phyloP scores from a whole-genome alignment of 2,329 filamentous ascomycete species.

The Alternaria sp. region DNA sequence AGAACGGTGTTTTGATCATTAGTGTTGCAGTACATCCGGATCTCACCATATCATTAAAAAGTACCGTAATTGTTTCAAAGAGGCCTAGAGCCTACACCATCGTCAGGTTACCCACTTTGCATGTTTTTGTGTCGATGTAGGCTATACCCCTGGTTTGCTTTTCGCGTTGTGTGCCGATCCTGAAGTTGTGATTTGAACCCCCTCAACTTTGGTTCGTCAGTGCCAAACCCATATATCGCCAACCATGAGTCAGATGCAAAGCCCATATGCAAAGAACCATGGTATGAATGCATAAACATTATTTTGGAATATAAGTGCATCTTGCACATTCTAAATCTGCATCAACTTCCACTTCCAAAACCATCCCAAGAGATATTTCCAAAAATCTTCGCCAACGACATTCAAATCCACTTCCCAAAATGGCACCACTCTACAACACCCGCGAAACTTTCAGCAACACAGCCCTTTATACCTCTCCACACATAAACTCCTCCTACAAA shows the following conservation, averaged over 20 bases:
- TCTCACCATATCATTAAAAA: neutral
- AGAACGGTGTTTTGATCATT: neutral
- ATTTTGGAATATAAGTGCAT: neutral
- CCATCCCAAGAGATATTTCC: neutral
- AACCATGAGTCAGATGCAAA: neutral
- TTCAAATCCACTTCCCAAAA: neutral
- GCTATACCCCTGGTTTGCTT: neutral
- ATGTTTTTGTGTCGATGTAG: neutral
- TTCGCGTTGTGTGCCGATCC: neutral
- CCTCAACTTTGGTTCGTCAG: neutral
- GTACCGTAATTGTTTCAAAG: accelerated
- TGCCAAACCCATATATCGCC: neutral
- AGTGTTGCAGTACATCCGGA: neutral
- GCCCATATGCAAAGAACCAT: neutral
- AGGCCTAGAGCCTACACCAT: neutral
- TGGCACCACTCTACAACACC: neutral
- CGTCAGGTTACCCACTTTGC: neutral
- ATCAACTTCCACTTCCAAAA: neutral
- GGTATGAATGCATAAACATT: neutral
- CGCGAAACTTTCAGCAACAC: neutral
- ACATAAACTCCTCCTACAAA: neutral
- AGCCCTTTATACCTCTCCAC: neutral
- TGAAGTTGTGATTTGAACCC: neutral
- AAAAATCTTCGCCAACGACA: neutral
- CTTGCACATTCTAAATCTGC: neutral